A percentile compares a stretch with the other conserved stretches of the same genome.
Evolutionary conservation across 169 alveolate species (phyloP).

Genomic region (Cryptosporidium ryanae): DNA sequence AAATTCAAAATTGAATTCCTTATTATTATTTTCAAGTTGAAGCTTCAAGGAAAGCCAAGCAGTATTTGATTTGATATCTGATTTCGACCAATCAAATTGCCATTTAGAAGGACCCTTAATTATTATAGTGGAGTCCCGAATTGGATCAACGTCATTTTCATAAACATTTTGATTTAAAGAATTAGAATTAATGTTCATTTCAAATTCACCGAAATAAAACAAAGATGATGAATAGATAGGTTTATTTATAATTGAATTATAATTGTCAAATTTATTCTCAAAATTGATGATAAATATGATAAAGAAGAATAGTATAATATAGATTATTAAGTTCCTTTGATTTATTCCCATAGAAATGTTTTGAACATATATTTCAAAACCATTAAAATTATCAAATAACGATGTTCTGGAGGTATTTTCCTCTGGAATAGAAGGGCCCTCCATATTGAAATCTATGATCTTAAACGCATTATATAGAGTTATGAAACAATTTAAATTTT

Average conservation of each 20-base stretch:
- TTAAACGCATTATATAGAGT: neutral
- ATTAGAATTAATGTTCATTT: neutral
- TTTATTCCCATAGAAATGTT: constrained; percentile 12
- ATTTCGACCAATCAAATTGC: constrained; percentile 71
- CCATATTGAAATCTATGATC: neutral
- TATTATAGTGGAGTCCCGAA: neutral
- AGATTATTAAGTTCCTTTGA: constrained; percentile 21
- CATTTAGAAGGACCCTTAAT: constrained; percentile 53
- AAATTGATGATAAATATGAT: constrained; percentile 11
- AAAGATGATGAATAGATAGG: constrained; percentile 23
- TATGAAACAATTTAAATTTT: constrained; percentile 15
- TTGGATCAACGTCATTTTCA: neutral
- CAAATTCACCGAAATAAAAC: constrained; percentile 58
- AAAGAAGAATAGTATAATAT: constrained; percentile 8
- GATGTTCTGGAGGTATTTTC: constrained; percentile 1
- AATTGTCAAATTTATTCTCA: constrained; percentile 37
- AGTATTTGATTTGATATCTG: constrained; percentile 13
- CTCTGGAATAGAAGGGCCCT: constrained; percentile 1
- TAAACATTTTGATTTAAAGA: neutral
- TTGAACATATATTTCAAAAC: constrained; percentile 5
- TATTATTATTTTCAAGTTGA: constrained; percentile 5
- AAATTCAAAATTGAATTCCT: constrained; percentile 15
- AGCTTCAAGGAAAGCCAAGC: constrained; percentile 57
- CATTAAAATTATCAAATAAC: constrained; percentile 8
- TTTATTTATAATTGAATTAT: constrained; percentile 8